Conservation (phyloP, 2,329 filamentous ascomycete species). For the Fusarium albidum region DNA sequence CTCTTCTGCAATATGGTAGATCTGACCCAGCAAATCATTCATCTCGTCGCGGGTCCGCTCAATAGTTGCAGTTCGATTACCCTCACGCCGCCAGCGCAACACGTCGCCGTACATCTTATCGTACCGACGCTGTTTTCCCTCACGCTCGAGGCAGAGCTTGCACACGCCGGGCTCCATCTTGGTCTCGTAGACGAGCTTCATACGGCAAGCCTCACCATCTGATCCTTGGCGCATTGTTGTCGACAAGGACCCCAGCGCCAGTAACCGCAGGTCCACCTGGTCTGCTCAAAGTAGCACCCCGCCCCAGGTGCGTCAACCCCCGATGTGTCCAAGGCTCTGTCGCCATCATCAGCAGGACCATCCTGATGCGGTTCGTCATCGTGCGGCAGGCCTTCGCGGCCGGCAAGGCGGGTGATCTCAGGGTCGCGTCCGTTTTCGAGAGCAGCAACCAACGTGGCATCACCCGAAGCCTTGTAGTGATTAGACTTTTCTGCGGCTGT, state of each 20-base stretch:
- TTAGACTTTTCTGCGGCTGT: constrained; percentile 58
- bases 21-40: constrained; percentile 68
- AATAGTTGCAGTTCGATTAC: constrained; percentile 77
- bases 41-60: constrained; percentile 76
- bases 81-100: constrained; percentile 78
- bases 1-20: constrained; percentile 55
- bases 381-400: constrained; percentile 59
- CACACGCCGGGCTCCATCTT: constrained; percentile 71
- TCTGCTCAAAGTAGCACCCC: constrained; percentile 98
- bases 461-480: constrained; percentile 65
- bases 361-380: constrained; percentile 43
- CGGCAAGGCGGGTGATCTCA: constrained; percentile 69
- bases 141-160: constrained; percentile 87
- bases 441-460: constrained; percentile 72
- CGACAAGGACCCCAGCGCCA: constrained; percentile 96
- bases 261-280: constrained; percentile 84
- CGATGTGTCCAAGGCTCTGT: no score
- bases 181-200: constrained; percentile 86
- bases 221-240: constrained; percentile 91
- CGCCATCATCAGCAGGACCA: constrained; percentile 16
- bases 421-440: constrained; percentile 70
- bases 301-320: no score
- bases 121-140: constrained; percentile 81
- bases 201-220: constrained; percentile 94
- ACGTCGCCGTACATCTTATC: constrained; percentile 79